Evolutionary conservation across 1,284 basidiomycete species (phyloP), one percentile per base, ranked within the genome.

Genomic region (Cutaneotrichosporon dermatis): DNA sequence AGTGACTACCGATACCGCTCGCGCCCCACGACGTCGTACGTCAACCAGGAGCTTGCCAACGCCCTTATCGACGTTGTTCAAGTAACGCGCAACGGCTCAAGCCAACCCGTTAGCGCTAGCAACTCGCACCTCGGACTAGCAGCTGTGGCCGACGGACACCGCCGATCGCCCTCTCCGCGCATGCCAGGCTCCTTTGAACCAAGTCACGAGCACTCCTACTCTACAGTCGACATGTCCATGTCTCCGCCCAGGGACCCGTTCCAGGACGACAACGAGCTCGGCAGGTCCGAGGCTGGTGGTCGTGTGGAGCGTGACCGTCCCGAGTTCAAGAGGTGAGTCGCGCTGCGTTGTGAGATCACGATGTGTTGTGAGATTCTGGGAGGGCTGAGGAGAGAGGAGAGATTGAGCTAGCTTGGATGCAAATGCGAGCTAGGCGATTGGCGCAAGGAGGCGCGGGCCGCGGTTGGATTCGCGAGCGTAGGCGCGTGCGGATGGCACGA

Each of bases 1-100:
- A 25, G 34, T 34, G 46, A 49, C 10, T 49, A 49, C 8, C 46
- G 33, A 5, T 49, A 49, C 46, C 46, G 46, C 34, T 49, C 46
- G 8, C 34, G 40, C 16, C 51, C 40, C 25, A 13, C 25, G 13
- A 43, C 54, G 44, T 39, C 54, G n/a, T 56, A 55, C 50, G 58
- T 59, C 37, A 63, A 63, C 54, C 35, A 59, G 9, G 70, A 73
- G 51, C 66, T 76, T 33, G 74, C 70, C 10, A 63, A 62, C 43
- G 74, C 74, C 15, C 66, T 76, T 10, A 55, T 71, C 39, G 71
- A 76, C 60, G 72, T 73, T 7, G 74, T 76, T 13, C 70, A 70
- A 35, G 74, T 76, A 51, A 61, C 60, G n/a, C 59, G 58, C 42
- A 61, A 66, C 51, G 59, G 62, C 46, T 62, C 63, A n/a, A 58